Evolutionary conservation across 495 filamentous ascomycete species (phyloP).

Genomic region (Penicillium malachiteum): DNA sequence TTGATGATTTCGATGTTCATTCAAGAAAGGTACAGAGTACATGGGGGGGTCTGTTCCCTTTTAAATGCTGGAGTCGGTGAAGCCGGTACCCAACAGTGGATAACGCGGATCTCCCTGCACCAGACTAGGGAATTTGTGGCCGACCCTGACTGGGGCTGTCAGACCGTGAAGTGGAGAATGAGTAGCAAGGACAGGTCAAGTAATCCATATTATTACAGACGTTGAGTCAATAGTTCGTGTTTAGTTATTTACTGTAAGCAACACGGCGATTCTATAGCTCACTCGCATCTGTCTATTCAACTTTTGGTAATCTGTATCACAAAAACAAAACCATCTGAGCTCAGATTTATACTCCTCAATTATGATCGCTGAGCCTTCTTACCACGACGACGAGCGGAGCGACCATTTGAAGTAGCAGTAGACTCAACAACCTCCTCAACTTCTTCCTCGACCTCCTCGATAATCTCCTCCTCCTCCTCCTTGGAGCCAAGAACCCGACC

Average conservation of each 20-base stretch:
- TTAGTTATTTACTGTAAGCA: background rate
- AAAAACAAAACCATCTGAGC: background rate
- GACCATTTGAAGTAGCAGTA: conserved; percentile 24
- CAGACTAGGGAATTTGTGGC: conserved; percentile 9
- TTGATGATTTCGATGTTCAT: background rate
- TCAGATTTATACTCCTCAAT: background rate
- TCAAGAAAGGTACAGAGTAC: background rate
- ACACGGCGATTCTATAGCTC: too few relatives aligned
- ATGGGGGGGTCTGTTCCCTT: background rate
- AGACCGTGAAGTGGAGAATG: background rate
- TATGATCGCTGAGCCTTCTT: conserved; percentile 39
- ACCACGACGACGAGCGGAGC: conserved; percentile 26
- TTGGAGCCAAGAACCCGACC: conserved; percentile 50
- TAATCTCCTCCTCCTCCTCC: conserved; percentile 7
- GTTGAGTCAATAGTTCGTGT: background rate
- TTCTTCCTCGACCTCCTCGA: conserved; percentile 1
- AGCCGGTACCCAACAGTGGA: conserved; percentile 29
- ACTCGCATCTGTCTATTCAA: conserved; percentile 7
- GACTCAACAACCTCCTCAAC: conserved; percentile 26
- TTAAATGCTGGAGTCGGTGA: conserved; percentile 15
- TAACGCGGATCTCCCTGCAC: conserved; percentile 18
- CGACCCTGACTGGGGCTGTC: conserved; percentile 15
- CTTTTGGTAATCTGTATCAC: conserved; percentile 1
- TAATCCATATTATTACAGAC: too few relatives aligned
- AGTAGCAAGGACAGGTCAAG: background rate